Percentiles rank a stretch among this genome's conserved stretches.
phyloP scores from a whole-genome alignment of 768 basidiomycete species.

The Boletales sp. region DNA sequence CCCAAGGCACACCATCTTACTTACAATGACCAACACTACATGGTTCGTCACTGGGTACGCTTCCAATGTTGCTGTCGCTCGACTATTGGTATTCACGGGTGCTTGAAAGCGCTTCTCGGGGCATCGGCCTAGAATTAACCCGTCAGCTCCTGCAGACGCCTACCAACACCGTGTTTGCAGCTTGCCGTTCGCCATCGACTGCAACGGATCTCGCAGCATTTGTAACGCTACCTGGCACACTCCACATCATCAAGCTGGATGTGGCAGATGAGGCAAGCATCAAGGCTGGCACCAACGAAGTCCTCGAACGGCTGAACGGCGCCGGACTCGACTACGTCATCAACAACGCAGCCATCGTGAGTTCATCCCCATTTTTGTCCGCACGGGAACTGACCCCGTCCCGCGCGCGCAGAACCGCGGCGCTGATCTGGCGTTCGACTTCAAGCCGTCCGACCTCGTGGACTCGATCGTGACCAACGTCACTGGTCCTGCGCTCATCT shows the following conservation, averaged over 20 bases:
- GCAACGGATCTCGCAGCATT: constrained; percentile 13
- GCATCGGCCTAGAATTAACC: constrained; percentile 12
- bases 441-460: constrained; percentile 16
- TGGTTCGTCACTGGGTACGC: constrained; percentile 9
- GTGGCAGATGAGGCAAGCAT: constrained; percentile 25
- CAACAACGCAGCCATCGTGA: constrained; percentile 39
- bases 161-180: constrained; percentile 21
- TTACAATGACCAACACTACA: constrained; percentile 1
- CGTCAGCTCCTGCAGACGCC: constrained; percentile 9
- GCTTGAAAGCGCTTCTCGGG: constrained; percentile 7
- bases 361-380: constrained; percentile 5
- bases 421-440: constrained; percentile 24
- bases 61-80: background rate
- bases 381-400: background rate
- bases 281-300: constrained; percentile 18
- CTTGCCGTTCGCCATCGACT: constrained; percentile 19
- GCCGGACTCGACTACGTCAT: constrained; percentile 34
- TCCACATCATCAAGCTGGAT: constrained; percentile 35
- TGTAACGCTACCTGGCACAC: constrained; percentile 19
- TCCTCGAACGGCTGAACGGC: constrained; percentile 24
- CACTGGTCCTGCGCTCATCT: constrained; percentile 29
- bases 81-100: background rate
- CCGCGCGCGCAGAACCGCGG: constrained; percentile 14
- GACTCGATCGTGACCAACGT: constrained; percentile 28
- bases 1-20: background rate